phyloP scores from a whole-genome alignment of 2,329 filamentous ascomycete genomes.

The Trichoderma cornu-damae region DNA sequence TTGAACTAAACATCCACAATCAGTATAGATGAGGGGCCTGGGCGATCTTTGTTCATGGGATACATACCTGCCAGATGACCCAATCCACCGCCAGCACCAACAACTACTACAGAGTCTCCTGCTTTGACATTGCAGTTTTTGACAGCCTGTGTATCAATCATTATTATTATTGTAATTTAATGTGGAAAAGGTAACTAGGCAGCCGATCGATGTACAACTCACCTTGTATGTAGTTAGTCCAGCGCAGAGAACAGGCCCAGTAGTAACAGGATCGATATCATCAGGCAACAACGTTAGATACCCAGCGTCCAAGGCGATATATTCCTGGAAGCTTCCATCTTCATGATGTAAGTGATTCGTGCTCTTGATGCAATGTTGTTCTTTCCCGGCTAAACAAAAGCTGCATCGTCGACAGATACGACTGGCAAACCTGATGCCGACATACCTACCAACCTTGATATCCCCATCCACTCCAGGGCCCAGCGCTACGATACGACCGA shows the following conservation, averaged over 20 bases:
- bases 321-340: slow-evolving; percentile 22
- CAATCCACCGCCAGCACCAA: slow-evolving; percentile 19
- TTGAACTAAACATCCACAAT: slow-evolving; percentile 10
- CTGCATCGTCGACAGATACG: slow-evolving; percentile 19
- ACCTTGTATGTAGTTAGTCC: slow-evolving; percentile 23
- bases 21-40: not conserved
- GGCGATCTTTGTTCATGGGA: not conserved
- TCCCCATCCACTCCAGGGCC: slow-evolving; percentile 19
- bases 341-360: slow-evolving; percentile 22
- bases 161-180: not conserved
- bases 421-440: slow-evolving; percentile 19
- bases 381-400: slow-evolving; percentile 19
- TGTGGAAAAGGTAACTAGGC: rapidly evolving
- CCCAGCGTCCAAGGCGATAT: slow-evolving; percentile 18
- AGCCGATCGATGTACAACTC: not conserved
- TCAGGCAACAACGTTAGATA: slow-evolving; percentile 17
- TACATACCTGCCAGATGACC: slow-evolving; percentile 20
- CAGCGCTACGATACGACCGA: slow-evolving; percentile 19
- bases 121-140: slow-evolving; percentile 21
- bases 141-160: slow-evolving; percentile 12
- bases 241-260: slow-evolving; percentile 18
- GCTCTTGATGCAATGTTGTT: slow-evolving; percentile 21
- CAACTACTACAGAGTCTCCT: slow-evolving; percentile 21
- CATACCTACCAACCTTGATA: slow-evolving; percentile 17
- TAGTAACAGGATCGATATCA: slow-evolving; percentile 20